Evolutionary conservation across 2,329 filamentous ascomycete genomes (phyloP), one percentile per base, ranked within the genome.

Genomic region (Colletotrichum siamense): DNA sequence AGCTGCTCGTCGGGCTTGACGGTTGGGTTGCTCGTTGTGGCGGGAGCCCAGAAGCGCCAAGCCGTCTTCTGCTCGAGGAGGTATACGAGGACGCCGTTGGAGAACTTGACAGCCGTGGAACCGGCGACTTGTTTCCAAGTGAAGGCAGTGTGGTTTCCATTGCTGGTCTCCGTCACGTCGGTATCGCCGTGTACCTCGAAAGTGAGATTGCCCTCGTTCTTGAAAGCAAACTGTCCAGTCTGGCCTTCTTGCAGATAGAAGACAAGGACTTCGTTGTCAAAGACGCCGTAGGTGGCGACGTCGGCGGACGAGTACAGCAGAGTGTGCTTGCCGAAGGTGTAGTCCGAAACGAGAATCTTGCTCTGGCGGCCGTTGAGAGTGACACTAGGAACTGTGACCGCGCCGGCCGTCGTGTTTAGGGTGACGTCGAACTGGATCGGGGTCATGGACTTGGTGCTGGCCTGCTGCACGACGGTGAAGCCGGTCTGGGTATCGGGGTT

Each of bases 301-400:
- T 95, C 93, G 0, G 92, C 92, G 4, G 93, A 93, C 0, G 92
- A 94, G 83, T 95, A 95, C 1, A 94, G 82, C n/a, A 95, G 81
- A 2, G 86, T 90, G 9, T 87, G 84, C 18, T 89, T 88, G 1
- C 91, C 92, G 62, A 95, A 83, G 18, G 91, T 86, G 76, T 95
- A 95, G 78, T 95, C 92, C 0, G 89, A 92, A 5, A 94, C 90
- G 79, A 93, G 91, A 55, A 94, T 89, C 83, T 91, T 94, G 1
- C 92, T 93, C 80, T 95, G 93, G 26, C 93, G 86, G 0, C 93
- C 91, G 59, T 89, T 88, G 6, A 95, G 83, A 0, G 88, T 89
- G 9, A 95, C 84, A 8, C 83, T 87, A 0, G 88, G 86, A 5
- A 88, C 82, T 3, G 81, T 85, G 10, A 87, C 79, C 26, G 81